Evolutionary conservation across 2,329 filamentous ascomycete genomes (phyloP).

Genomic region (Paracoccidioides brasiliensis): DNA sequence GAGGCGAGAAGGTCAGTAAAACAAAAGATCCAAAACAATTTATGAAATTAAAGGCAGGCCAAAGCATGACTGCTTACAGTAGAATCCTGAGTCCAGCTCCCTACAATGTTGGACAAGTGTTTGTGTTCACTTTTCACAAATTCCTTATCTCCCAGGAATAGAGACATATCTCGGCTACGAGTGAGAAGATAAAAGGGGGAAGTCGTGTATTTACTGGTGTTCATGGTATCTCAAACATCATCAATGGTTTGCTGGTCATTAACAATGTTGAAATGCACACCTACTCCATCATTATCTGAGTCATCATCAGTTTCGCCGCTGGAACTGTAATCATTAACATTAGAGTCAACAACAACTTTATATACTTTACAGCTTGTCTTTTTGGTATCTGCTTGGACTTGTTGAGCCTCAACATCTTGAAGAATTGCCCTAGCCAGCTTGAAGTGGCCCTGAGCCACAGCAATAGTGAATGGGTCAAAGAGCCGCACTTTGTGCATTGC

Average conservation of each 20-base stretch:
- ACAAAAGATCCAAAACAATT: background rate
- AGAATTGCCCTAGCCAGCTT: slow-evolving; percentile 53
- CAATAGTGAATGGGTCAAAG: slow-evolving; percentile 54
- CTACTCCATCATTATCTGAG: slow-evolving; percentile 15
- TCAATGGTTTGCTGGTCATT: slow-evolving; percentile 62
- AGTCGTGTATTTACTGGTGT: slow-evolving; percentile 5
- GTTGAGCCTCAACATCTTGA: slow-evolving; percentile 58
- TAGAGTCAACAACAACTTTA: slow-evolving; percentile 13
- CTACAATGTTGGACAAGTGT: background rate
- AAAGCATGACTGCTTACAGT: background rate
- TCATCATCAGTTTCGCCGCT: background rate
- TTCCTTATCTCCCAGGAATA: background rate
- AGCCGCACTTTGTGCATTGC: slow-evolving; percentile 40
- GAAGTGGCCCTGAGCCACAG: slow-evolving; percentile 52
- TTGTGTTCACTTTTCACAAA: background rate
- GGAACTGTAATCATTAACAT: slow-evolving; percentile 1
- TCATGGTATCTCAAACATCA: slow-evolving; percentile 52
- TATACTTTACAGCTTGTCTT: slow-evolving; percentile 32
- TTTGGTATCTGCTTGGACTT: slow-evolving; percentile 38
- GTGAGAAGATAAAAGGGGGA: background rate
- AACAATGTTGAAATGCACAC: slow-evolving; percentile 40
- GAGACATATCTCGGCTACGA: background rate
- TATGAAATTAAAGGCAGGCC: background rate
- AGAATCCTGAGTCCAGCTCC: background rate
- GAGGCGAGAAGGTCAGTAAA: background rate